These are phyloP conservation scores for Immersiella caudata DNA, from an alignment of 495 filamentous ascomycete genomes.

Conservation along the genomic window DNA sequence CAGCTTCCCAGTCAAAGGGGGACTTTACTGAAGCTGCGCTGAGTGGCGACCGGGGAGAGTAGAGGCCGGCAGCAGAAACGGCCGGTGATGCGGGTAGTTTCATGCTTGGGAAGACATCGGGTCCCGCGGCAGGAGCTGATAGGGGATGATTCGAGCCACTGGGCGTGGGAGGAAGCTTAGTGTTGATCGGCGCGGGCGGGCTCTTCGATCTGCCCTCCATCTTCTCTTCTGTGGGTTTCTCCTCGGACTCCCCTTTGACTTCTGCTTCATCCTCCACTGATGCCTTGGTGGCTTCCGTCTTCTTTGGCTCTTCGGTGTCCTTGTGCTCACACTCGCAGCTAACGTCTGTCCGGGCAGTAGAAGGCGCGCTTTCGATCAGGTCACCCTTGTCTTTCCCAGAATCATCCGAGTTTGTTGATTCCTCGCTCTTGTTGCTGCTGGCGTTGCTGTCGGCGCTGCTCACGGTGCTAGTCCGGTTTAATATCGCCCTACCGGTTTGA, in stretches of 20 bases:
- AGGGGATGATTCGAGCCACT: constrained; percentile 50
- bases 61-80: constrained; percentile 50
- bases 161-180: constrained; percentile 45
- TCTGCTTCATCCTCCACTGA: background rate
- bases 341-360: constrained; percentile 58
- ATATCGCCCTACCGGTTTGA: constrained; percentile 42
- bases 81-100: constrained; percentile 65
- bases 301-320: constrained; percentile 30
- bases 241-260: background rate
- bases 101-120: constrained; percentile 52
- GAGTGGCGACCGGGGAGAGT: constrained; percentile 49
- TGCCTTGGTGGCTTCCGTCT: constrained; percentile 22
- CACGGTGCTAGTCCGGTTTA: constrained; percentile 43
- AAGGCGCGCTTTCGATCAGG: constrained; percentile 51
- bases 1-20: constrained; percentile 64
- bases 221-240: background rate
- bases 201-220: constrained; percentile 23
- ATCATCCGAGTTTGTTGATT: constrained; percentile 37
- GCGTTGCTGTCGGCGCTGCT: constrained; percentile 33
- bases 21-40: constrained; percentile 60
- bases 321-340: constrained; percentile 57
- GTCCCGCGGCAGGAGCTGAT: constrained; percentile 60
- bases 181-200: constrained; percentile 36
- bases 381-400: constrained; percentile 42
- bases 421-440: constrained; percentile 33